Base-by-base conservation (phyloP, 2,329 filamentous ascomycete species). In the Beauveria medogensis region DNA sequence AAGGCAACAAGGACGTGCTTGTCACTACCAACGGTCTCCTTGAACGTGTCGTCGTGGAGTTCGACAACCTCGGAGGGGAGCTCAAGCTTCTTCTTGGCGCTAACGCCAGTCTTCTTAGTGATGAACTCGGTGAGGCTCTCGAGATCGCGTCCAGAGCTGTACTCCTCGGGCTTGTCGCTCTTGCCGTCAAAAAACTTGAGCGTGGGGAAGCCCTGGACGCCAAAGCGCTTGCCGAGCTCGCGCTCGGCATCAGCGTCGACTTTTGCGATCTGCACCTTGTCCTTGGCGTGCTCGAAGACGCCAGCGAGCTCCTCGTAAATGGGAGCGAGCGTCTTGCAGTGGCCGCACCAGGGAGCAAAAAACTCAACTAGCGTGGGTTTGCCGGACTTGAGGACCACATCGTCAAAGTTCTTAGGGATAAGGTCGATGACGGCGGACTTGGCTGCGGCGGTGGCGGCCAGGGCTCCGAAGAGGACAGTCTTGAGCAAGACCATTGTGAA, bases 101-200 rank as follows among this genome's bases (percentile, higher is more conserved):
- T 92, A 63, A 92, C 75, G 56, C 91, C 90, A 9, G 90, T 92
- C 86, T 97, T 96, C 70, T 96, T 88, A 6, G 82, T 81, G 63
- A 99, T 85, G 75, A 94, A 99, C 53, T 82, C 81, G 58, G 80
- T 82, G 76, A 99, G 78, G 73, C 88, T 91, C 69, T 97, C 94
- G 28, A 99, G 73, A 73, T 97, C 93, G 61, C 94, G 85, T 37
- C 90, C 92, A 63, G 90, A 88, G 63, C 84, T 89, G 80, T 97
- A 99, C 64, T 97, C 92, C 65, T 82, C 78, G 0, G 93, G 92
- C 70, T 84, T 87, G 63, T 91, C 86, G 73, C 88, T 93, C 83
- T 95, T 95, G 68, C 94, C 94, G 75, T 97, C 92, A 70, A 99
- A 99, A 83, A 85, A 99, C 78, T 99, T 99, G 70, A 99, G 79